phyloP scores from a whole-genome alignment of 1,139 yeast species.

The Kodamaea ohmeri region DNA sequence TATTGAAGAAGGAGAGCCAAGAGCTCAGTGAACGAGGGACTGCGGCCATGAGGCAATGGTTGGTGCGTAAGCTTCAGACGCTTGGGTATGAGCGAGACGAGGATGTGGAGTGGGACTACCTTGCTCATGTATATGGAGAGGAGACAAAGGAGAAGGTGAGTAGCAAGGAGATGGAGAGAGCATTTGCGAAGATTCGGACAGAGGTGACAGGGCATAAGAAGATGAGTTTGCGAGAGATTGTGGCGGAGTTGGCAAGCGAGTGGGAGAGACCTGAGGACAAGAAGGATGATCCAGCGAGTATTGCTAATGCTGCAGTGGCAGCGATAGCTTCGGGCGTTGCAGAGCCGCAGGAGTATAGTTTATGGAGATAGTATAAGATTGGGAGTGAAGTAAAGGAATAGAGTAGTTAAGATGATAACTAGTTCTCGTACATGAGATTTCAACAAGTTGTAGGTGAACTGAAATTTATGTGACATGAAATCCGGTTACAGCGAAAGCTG shows the following conservation, averaged over 20 bases:
- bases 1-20: conserved; percentile 59
- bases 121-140: conserved; percentile 18
- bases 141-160: conserved; percentile 24
- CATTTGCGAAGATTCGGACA: conserved; percentile 34
- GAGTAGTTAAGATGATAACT: too few relatives aligned
- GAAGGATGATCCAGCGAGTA: conserved; percentile 26
- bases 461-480: too few relatives aligned
- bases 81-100: conserved; percentile 45
- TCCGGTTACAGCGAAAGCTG: too few relatives aligned
- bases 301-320: conserved; percentile 40
- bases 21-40: conserved; percentile 50
- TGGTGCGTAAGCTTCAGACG: conserved; percentile 50
- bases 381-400: too few relatives aligned
- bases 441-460: too few relatives aligned
- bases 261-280: too few relatives aligned
- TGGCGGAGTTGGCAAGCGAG: neutral
- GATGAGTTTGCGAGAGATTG: conserved; percentile 4
- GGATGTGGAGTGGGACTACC: conserved; percentile 61
- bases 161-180: conserved; percentile 34
- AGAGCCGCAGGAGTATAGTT: conserved; percentile 35
- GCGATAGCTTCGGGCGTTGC: conserved; percentile 31
- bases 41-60: conserved; percentile 59
- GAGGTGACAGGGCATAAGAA: conserved; percentile 26
- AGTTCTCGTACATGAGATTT: too few relatives aligned
- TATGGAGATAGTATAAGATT: conserved; percentile 32